Percentiles rank a stretch among this genome's conserved stretches.
These are phyloP conservation scores for Pascua guehoae DNA, from an alignment of 1,284 basidiomycete species.

Conservation along the genomic window DNA sequence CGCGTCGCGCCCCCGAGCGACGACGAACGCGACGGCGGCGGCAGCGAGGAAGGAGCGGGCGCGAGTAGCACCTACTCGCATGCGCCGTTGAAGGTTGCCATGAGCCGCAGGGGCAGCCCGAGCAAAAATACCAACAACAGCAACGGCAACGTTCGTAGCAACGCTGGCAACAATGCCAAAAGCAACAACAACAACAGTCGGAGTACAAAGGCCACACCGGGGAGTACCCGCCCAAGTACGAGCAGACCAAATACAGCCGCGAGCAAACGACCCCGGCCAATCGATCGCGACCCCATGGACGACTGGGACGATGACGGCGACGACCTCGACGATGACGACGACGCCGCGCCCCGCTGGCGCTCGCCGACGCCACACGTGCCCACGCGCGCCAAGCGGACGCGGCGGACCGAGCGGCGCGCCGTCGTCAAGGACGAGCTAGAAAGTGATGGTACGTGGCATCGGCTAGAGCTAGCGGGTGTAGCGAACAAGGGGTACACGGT, in stretches of 20 bases:
- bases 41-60: not conserved
- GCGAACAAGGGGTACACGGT: too few species aligned
- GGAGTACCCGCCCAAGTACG: not conserved
- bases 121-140: too few species aligned
- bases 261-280: not conserved
- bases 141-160: not conserved
- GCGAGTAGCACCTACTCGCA: not conserved
- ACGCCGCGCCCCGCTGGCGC: not conserved
- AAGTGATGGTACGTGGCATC: conserved; percentile 4
- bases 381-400: not conserved
- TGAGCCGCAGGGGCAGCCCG: not conserved
- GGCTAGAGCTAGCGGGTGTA: not conserved
- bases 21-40: not conserved
- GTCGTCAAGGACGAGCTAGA: conserved; percentile 11
- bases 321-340: not conserved
- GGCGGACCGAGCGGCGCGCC: not conserved
- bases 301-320: not conserved
- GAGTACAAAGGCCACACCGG: not conserved
- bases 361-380: not conserved
- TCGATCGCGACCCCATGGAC: not conserved
- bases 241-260: not conserved
- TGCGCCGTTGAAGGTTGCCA: not conserved
- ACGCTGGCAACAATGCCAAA: not conserved
- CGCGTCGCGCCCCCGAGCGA: not conserved
- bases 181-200: not conserved